phyloP scores from a whole-genome alignment of 345 rosid species.

The Sonneratia caseolaris region DNA sequence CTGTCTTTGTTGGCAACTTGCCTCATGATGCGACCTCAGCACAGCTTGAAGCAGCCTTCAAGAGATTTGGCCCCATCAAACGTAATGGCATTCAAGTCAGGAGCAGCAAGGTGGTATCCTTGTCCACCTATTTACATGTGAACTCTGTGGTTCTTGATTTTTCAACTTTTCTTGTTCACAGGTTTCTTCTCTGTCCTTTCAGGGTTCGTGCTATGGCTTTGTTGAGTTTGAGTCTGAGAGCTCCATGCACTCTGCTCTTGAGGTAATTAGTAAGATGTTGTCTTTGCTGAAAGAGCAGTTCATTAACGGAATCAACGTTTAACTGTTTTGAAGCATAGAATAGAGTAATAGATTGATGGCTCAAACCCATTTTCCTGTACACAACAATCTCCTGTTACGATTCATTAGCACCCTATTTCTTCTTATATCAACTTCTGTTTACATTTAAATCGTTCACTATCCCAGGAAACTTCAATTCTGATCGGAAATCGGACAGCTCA shows the following conservation, averaged over 20 bases:
- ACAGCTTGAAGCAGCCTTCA: conserved; percentile 30
- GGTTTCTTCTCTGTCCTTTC: not conserved
- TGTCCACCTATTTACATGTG: not conserved
- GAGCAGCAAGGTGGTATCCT: conserved; percentile 42
- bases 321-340: not conserved
- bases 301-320: not conserved
- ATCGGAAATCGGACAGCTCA: conserved; percentile 59
- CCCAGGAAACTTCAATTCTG: conserved; percentile 36
- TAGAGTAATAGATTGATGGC: not conserved
- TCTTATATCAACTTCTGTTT: not conserved
- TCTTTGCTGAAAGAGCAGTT: not conserved
- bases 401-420: not conserved
- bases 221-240: conserved; percentile 65
- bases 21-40: conserved; percentile 44
- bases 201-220: conserved; percentile 62
- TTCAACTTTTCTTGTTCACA: not conserved
- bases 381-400: no score
- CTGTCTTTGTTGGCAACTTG: conserved; percentile 58
- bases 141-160: not conserved
- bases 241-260: conserved; percentile 50
- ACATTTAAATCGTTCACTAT: not conserved
- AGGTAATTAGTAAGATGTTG: conserved; percentile 26
- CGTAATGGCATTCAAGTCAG: conserved; percentile 51
- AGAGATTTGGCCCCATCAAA: conserved; percentile 46
- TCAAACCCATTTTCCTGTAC: not conserved